A percentile compares a stretch with the other conserved stretches of the same genome.
Evolutionary conservation across 805 yeast genomes (phyloP).

Genomic region (Ogataea pignaliae): DNA sequence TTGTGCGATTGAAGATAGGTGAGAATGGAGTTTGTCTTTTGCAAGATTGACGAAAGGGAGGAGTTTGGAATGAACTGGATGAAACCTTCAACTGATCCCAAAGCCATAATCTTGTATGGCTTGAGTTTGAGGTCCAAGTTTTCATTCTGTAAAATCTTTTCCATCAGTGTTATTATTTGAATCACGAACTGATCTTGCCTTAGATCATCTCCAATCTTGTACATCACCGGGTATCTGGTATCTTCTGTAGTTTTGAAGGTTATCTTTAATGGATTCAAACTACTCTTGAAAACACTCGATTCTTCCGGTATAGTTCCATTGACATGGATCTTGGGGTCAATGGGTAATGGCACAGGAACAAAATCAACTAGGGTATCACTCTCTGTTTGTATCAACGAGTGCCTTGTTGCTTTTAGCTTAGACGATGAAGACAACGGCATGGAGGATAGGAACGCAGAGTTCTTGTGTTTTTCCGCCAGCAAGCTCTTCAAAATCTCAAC

Average conservation of each 20-base stretch:
- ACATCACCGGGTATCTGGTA: conserved; percentile 71
- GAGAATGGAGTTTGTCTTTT: conserved; percentile 68
- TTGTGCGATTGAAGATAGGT: conserved; percentile 65
- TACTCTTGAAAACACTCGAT: conserved; percentile 84
- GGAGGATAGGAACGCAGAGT: conserved; percentile 24
- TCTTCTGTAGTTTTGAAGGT: conserved; percentile 60
- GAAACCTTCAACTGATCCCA: conserved; percentile 87
- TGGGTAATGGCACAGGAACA: conserved; percentile 64
- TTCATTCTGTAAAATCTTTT: conserved; percentile 79
- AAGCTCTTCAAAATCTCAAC: conserved; percentile 61
- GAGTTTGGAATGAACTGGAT: conserved; percentile 93
- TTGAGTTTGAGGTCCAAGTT: conserved; percentile 83
- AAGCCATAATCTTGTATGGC: conserved; percentile 87
- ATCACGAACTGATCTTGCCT: conserved; percentile 97
- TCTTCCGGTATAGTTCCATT: conserved; percentile 77
- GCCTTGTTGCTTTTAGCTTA: conserved; percentile 7
- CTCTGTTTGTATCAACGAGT: conserved; percentile 4
- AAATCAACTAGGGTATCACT: conserved; percentile 31
- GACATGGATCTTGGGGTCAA: conserved; percentile 74
- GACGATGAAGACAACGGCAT: conserved; percentile 1
- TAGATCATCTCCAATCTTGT: conserved; percentile 92
- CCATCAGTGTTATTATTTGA: conserved; percentile 89
- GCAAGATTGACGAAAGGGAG: conserved; percentile 76
- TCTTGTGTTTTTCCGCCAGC: conserved; percentile 47
- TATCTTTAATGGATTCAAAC: conserved; percentile 82